Conservation (phyloP, 768 basidiomycete genomes). For the Terana coerulea region DNA sequence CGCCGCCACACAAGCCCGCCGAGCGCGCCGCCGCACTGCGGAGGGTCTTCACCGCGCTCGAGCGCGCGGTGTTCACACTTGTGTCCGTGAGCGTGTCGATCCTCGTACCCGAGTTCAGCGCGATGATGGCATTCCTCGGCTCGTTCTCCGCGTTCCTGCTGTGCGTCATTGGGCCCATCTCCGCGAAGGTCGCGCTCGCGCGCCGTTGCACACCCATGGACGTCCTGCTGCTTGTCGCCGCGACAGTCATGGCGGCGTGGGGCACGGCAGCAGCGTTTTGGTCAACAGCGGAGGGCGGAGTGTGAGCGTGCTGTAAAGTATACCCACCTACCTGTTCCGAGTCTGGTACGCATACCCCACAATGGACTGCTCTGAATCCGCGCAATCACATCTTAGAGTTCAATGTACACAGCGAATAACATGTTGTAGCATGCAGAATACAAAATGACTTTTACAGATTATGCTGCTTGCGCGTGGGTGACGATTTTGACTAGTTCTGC, state of each 20-base stretch:
- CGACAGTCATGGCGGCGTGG: constrained; percentile 68
- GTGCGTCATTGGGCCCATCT: constrained; percentile 60
- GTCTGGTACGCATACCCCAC: too few relatives aligned
- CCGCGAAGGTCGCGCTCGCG: constrained; percentile 61
- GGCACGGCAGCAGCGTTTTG: constrained; percentile 68
- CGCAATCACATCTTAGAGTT: too few relatives aligned
- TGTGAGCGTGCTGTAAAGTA: too few relatives aligned
- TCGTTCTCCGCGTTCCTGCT: constrained; percentile 74
- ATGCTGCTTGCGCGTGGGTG: constrained; percentile 60
- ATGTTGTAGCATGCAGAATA: neutral
- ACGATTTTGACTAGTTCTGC: constrained; percentile 76
- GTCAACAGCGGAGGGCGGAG: constrained; percentile 22
- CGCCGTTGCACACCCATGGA: constrained; percentile 50
- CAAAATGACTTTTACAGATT: constrained; percentile 9
- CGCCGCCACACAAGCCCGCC: constrained; percentile 20
- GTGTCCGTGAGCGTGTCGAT: constrained; percentile 70
- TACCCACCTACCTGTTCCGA: too few relatives aligned
- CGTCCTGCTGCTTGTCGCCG: constrained; percentile 45
- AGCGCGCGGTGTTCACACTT: constrained; percentile 55
- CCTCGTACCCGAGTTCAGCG: constrained; percentile 72
- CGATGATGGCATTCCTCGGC: constrained; percentile 87
- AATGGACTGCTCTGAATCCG: too few relatives aligned
- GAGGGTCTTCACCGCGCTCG: constrained; percentile 41
- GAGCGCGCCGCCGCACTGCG: constrained; percentile 31
- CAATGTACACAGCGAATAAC: neutral